Percentiles rank a stretch among this genome's conserved stretches.
Conservation (phyloP, 768 basidiomycete genomes). For the Tricholoma sp. region DNA sequence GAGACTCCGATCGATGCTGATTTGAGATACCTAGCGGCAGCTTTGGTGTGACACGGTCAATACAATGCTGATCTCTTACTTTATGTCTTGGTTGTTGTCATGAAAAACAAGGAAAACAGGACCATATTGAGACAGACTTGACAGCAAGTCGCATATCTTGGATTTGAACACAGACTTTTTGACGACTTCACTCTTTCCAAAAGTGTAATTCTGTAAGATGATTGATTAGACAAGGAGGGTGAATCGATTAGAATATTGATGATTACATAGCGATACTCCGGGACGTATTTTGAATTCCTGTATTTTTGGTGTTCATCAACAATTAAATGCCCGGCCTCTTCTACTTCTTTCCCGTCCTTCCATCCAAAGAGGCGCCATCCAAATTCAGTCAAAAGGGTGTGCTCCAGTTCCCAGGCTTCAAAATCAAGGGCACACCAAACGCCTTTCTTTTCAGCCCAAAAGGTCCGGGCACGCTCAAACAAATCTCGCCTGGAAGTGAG, state of each 20-base stretch:
- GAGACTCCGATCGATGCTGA: constrained; percentile 45
- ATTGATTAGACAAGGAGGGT: neutral
- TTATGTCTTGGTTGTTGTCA: constrained; percentile 72
- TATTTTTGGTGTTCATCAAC: constrained; percentile 57
- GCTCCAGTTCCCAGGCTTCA: constrained; percentile 79
- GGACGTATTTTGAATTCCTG: constrained; percentile 59
- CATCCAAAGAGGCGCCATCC: constrained; percentile 68
- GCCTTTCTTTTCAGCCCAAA: constrained; percentile 60
- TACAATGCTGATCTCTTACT: constrained; percentile 32
- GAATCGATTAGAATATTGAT: neutral
- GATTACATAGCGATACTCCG: constrained; percentile 54
- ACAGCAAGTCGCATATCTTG: constrained; percentile 44
- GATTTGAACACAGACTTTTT: constrained; percentile 45
- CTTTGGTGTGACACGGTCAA: neutral
- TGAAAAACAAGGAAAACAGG: constrained; percentile 81
- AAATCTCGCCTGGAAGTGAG: constrained; percentile 51
- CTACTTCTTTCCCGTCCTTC: constrained; percentile 43
- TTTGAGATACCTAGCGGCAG: constrained; percentile 44
- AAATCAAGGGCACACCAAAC: constrained; percentile 79
- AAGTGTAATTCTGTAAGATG: constrained; percentile 51
- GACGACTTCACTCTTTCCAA: constrained; percentile 57
- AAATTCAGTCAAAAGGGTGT: constrained; percentile 72
- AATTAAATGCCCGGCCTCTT: constrained; percentile 55
- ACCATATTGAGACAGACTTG: constrained; percentile 34
- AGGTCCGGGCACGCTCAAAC: constrained; percentile 64